Evolutionary conservation across 257 asterid species (phyloP), one percentile per base, ranked within the genome.

Genomic region (Solanum rostratum): DNA sequence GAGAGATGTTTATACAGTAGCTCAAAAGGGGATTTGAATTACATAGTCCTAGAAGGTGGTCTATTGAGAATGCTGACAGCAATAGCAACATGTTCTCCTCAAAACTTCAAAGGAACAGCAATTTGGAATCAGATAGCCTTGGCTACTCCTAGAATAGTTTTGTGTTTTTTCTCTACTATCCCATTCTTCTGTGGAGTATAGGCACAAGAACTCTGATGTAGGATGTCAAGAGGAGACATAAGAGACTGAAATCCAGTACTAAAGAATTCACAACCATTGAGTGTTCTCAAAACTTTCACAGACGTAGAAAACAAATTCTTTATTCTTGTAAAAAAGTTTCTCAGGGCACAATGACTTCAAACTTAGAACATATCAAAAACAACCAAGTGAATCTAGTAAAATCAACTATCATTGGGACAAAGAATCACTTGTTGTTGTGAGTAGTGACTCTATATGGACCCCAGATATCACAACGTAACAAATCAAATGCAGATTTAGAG

Each of bases 91-190:
- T 3, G 2, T 18, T 7, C 3, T 0, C 62, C 62, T 22, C 11
- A 54, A 19, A 54, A 19, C 10, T 0, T 7, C 1, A 54, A 7
- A 1, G 62, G 62, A 0, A 54, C 7, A 2, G 1, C 11, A 18
- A 0, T 24, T 7, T 54, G 4, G 19, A 54, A 54, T 20, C 62
- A 18, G 0, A 54, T 7, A 2, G 8, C 19, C 1, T 1, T 18
- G 1, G 62, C 4, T 6, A 19, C 3, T 0, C 0, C 1, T 19
- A 54, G 4, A 2, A 54, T 54, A 0, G 24, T 19, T 3, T 22
- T 7, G 9, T 54, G 62, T 0, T 54, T 54, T 7, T 11, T 54
- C 7, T 54, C 24, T 18, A 15, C 60, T 2, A 53, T 3, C 2
- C 60, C 22, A 53, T 53, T 53, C 7, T 18, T 10, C 7, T 53